Evolutionary conservation across 116 monocot genomes (phyloP).

Genomic region (Zostera marina): DNA sequence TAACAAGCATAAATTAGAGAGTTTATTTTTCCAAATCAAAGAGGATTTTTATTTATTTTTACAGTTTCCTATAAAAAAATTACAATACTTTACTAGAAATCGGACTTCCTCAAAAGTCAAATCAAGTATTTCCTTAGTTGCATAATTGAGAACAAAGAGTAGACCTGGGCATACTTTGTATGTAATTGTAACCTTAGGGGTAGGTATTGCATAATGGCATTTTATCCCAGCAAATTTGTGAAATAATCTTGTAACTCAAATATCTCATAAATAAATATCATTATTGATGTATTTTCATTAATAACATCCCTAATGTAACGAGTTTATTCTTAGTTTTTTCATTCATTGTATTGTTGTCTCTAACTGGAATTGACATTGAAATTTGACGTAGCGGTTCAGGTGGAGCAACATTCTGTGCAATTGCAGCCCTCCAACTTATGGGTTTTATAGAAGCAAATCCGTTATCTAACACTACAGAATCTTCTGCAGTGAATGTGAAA

Average conservation of each 20-base stretch:
- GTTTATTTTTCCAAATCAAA: too few relatives aligned
- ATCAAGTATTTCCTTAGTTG: too few relatives aligned
- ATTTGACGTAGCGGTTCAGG: constrained; percentile 59
- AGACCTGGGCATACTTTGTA: too few relatives aligned
- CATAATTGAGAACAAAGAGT: too few relatives aligned
- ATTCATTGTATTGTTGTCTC: neutral
- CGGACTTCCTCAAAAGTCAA: too few relatives aligned
- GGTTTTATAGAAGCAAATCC: constrained; percentile 38
- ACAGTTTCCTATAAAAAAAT: too few relatives aligned
- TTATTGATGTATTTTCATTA: neutral
- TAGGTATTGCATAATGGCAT: too few relatives aligned
- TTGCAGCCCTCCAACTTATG: constrained; percentile 82
- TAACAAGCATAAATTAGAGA: too few relatives aligned
- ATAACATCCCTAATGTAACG: neutral
- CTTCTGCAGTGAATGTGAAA: constrained; percentile 26
- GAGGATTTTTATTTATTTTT: too few relatives aligned
- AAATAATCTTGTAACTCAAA: neutral
- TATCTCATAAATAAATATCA: neutral
- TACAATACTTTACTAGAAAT: too few relatives aligned
- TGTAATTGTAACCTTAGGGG: too few relatives aligned
- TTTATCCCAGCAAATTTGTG: neutral
- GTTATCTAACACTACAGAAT: constrained; percentile 9
- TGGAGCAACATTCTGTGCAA: constrained; percentile 86
- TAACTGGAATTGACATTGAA: constrained; percentile 3
- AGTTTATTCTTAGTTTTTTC: neutral